Conservation (phyloP, 306 rosid genomes). For the Casuarina equisetifolia region DNA sequence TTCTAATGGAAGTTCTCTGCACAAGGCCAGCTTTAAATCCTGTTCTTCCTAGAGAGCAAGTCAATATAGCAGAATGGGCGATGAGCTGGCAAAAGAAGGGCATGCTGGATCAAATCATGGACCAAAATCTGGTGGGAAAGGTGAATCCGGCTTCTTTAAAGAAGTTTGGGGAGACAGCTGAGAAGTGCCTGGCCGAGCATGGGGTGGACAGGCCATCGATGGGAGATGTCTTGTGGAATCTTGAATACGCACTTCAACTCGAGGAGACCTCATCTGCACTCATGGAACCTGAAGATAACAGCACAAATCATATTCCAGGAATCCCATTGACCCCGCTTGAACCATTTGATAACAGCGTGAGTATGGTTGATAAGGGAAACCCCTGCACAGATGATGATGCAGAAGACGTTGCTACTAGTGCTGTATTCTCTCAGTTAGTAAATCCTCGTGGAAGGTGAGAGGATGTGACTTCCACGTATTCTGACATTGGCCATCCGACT, state of each 20-base stretch:
- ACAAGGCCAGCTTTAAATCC: conserved; percentile 97
- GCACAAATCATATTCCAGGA: conserved; percentile 87
- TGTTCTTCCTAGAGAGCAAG: conserved; percentile 93
- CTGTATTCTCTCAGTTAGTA: conserved; percentile 93
- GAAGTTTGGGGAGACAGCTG: conserved; percentile 95
- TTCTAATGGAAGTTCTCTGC: conserved; percentile 94
- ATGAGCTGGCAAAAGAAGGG: conserved; percentile 97
- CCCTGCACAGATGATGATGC: conserved; percentile 62
- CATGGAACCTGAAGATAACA: conserved; percentile 90
- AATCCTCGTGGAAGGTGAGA: conserved; percentile 91
- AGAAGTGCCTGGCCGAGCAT: conserved; percentile 89
- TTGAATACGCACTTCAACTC: conserved; percentile 93
- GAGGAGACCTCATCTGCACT: conserved; percentile 79
- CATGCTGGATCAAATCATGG: conserved; percentile 95
- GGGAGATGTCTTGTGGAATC: conserved; percentile 96
- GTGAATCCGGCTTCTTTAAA: conserved; percentile 86
- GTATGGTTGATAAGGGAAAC: conserved; percentile 61
- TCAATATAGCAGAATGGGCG: conserved; percentile 99
- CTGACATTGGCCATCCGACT: conserved; percentile 24
- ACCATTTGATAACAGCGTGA: conserved; percentile 80
- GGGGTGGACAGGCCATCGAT: conserved; percentile 96
- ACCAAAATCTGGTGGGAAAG: conserved; percentile 73
- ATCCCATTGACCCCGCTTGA: conserved; percentile 72
- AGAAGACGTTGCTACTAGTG: conserved; percentile 84
- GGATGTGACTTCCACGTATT: conserved; percentile 14